phyloP scores from a whole-genome alignment of 2,329 filamentous ascomycete genomes.

The Boeremia lycopersici region DNA sequence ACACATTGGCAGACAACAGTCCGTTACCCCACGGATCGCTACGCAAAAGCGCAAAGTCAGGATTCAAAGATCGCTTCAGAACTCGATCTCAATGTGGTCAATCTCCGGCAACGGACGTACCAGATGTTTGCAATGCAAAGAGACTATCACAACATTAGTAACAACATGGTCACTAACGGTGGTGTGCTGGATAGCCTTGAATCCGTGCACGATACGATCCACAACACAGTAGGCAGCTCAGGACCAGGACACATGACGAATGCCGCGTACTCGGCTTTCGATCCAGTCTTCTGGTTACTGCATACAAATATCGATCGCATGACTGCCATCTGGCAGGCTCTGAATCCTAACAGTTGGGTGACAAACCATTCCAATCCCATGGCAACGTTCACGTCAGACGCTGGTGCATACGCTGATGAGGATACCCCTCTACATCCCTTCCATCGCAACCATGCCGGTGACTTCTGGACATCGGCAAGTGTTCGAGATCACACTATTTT shows the following conservation, averaged over 20 bases:
- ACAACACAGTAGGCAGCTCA: conserved; percentile 32
- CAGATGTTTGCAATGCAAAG: conserved; percentile 63
- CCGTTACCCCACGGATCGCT: conserved; percentile 23
- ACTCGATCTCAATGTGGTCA: conserved; percentile 70
- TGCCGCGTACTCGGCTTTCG: conserved; percentile 77
- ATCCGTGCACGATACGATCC: conserved; percentile 37
- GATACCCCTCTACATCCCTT: conserved; percentile 71
- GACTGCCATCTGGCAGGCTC: conserved; percentile 76
- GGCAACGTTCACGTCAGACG: conserved; percentile 66
- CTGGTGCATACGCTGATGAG: conserved; percentile 61
- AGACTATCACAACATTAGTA: conserved; percentile 61
- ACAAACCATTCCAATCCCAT: conserved; percentile 58
- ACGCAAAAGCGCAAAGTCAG: conserved; percentile 28
- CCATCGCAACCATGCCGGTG: conserved; percentile 61
- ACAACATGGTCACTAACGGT: conserved; percentile 55
- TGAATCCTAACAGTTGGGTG: conserved; percentile 73
- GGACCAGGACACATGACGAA: conserved; percentile 55
- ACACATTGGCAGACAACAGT: conserved; percentile 52
- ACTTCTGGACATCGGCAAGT: conserved; percentile 71
- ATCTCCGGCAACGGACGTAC: conserved; percentile 58
- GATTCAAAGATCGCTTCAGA: conserved; percentile 27
- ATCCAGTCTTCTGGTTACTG: conserved; percentile 80
- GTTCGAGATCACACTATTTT: conserved; percentile 66
- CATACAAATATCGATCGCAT: conserved; percentile 76
- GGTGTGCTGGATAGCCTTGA: conserved; percentile 30